Evolutionary conservation across 805 yeast species (phyloP), one percentile per base, ranked within the genome.

Genomic region (Debaryomyces tyrocola): DNA sequence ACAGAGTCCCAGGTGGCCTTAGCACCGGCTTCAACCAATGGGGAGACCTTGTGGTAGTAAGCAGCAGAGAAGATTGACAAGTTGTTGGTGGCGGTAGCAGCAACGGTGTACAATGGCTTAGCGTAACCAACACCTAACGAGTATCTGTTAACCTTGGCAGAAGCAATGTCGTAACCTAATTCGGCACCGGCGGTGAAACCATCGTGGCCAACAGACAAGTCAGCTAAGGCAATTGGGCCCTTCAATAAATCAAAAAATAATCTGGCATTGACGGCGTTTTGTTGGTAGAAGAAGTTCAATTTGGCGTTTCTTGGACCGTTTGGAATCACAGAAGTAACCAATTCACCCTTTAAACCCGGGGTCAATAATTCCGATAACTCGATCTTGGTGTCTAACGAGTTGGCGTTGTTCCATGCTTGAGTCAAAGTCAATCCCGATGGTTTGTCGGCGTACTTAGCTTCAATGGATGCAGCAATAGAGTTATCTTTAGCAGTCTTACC

Each of bases 351-450:
- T 63, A 94, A 82, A 61, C 98, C 97, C 61, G 96, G 96, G 51
- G 97, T 86, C 74, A 92, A 81, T 61, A 90, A 87, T 72, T 91
- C 96, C 49, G 85, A 80, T 63, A 94, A 80, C 78, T 92, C 97
- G 60, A 94, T 80, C 81, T 90, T 92, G 77, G 98, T 88, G 79
- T 83, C 86, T 67, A 94, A 78, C 55, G 86, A 80, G 73, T 92
- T 92, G 71, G 95, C 85, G 61, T 96, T 89, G 77, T 91, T 85
- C 97, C 98, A 91, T 67, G 97, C 96, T 80, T 94, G 98, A 59
- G 97, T 90, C 66, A 94, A 77, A 55, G 97, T 83, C 64, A 94
- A 78, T 55, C 97, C 97, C 52, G 94, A 78, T 53, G 90, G 80
- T 80, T 90, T 90, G 83, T 94, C 99, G 52, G 87, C 74, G 79